These are phyloP conservation scores for Xylaria intraflava DNA, from an alignment of 495 filamentous ascomycete genomes.

Conservation along the genomic window DNA sequence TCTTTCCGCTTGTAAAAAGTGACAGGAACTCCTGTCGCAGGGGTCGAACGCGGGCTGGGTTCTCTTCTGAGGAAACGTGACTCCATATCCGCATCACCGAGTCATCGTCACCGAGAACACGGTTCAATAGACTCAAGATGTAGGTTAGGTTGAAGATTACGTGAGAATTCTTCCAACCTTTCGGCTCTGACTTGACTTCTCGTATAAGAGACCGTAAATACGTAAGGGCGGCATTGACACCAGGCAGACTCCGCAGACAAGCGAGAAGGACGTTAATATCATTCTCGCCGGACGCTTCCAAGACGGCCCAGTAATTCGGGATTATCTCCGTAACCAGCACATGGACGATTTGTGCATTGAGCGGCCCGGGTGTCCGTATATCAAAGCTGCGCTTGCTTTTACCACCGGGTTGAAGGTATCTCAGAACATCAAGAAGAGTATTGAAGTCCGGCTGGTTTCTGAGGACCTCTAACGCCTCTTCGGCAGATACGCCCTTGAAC, in stretches of 20 bases:
- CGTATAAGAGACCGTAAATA: conserved; percentile 50
- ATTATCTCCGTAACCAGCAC: conserved; percentile 61
- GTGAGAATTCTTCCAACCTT: conserved; percentile 25
- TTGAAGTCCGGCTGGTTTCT: conserved; percentile 57
- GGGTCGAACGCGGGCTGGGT: conserved; percentile 12
- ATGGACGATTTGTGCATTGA: conserved; percentile 63
- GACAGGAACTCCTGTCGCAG: conserved; percentile 37
- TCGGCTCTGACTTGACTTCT: conserved; percentile 32
- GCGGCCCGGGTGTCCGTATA: conserved; percentile 56
- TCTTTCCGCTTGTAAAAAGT: conserved; percentile 61
- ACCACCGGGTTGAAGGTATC: conserved; percentile 43
- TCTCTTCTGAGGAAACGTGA: conserved; percentile 4
- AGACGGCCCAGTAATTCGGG: conserved; percentile 67
- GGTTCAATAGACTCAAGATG: conserved; percentile 19
- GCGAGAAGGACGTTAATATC: conserved; percentile 44
- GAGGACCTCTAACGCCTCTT: conserved; percentile 58
- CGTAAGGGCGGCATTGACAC: conserved; percentile 61
- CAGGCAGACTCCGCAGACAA: conserved; percentile 66
- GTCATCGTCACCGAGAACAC: conserved; percentile 49
- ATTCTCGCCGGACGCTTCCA: conserved; percentile 37
- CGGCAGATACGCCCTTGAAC: conserved; percentile 35
- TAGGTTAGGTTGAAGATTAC: conserved; percentile 42
- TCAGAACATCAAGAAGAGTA: conserved; percentile 46
- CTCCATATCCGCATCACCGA: conserved; percentile 51
- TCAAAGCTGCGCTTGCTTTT: conserved; percentile 40